Base-by-base conservation (phyloP, 345 rosid genomes). In the Eucalyptus paniculata region DNA sequence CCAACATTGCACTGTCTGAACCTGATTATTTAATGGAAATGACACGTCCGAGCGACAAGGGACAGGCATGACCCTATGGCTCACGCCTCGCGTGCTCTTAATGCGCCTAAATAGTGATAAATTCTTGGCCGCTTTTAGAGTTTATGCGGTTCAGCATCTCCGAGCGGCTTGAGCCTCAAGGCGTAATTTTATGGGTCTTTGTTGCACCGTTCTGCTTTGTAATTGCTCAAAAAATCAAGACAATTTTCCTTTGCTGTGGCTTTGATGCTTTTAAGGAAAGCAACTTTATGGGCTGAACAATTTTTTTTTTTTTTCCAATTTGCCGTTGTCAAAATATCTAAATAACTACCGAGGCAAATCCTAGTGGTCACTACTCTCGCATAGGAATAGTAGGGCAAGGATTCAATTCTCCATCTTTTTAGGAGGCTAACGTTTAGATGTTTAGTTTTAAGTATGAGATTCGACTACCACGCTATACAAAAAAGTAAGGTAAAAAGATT, bases 281-380 rank as follows among this genome's bases (percentile, higher is more conserved):
- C 4, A 37, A 37, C 82, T 37, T 32, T 18, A 72, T 12, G 82
- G 45, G 82, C 28, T 72, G 5, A 18, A 18, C 44, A 34, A 69
- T 5, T 1, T 21, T 3, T 21, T 1, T 21, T 3, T 21, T 10
- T 3, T 37, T 11, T 1, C 13, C 28, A 37, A 77, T 2, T 6
- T 11, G 2, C 14, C 1, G 3, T 21, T 2, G 5, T 21, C 45
- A 37, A 37, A 72, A 4, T 72, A 37, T 37, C 83, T 72, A 37
- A 72, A 19, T 37, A 8, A 53, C 58, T 19, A 53, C 2, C 0
- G 1, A 19, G 26, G 26, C 58, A 53, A 53, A 53, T 53, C 26
- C 5, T 53, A 21, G 24, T 53, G 1, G 2, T 21, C 58, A 53
- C 58, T 1, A 53, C 1, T 53, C 58, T 21, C 3, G 1, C 11